A percentile compares a stretch with the other conserved stretches of the same genome.
These are phyloP conservation scores for Primulina eburnea DNA, from an alignment of 257 asterid genomes.

Conservation along the genomic window DNA sequence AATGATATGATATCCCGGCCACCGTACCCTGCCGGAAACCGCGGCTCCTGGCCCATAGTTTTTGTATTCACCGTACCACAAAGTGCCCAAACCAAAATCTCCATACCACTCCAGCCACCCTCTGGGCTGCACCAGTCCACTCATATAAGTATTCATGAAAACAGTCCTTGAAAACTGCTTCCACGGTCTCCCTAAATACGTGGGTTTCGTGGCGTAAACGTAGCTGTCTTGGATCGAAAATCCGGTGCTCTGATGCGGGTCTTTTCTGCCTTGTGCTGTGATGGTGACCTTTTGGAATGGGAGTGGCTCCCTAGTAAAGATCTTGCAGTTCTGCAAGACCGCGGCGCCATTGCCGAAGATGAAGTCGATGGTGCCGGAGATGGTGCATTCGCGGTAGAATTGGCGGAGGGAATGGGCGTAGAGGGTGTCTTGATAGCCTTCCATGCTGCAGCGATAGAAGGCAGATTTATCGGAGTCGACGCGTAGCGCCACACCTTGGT, in stretches of 20 bases:
- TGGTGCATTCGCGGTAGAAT: constrained; percentile 86
- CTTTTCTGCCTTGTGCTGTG: constrained; percentile 89
- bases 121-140: constrained; percentile 79
- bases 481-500: constrained; percentile 90
- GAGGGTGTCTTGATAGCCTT: constrained; percentile 92
- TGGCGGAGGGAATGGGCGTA: constrained; percentile 96
- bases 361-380: constrained; percentile 95
- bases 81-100: constrained; percentile 57
- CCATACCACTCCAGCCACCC: constrained; percentile 98
- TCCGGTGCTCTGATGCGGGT: constrained; percentile 87
- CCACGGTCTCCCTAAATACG: constrained; percentile 93
- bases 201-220: constrained; percentile 65
- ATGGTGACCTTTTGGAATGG: constrained; percentile 87
- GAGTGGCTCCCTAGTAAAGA: constrained; percentile 67
- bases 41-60: constrained; percentile 92
- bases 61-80: constrained; percentile 91
- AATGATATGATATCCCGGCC: constrained; percentile 83
- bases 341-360: constrained; percentile 97
- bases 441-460: constrained; percentile 96
- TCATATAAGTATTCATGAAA: constrained; percentile 71
- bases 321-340: constrained; percentile 78
- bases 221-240: constrained; percentile 72
- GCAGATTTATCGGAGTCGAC: constrained; percentile 96
- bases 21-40: constrained; percentile 51
- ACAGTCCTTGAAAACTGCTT: constrained; percentile 76